A percentile compares a stretch with the other conserved stretches of the same genome.
Evolutionary conservation across 1,284 basidiomycete species (phyloP).

Genomic region (Ustilago shanxiensis): DNA sequence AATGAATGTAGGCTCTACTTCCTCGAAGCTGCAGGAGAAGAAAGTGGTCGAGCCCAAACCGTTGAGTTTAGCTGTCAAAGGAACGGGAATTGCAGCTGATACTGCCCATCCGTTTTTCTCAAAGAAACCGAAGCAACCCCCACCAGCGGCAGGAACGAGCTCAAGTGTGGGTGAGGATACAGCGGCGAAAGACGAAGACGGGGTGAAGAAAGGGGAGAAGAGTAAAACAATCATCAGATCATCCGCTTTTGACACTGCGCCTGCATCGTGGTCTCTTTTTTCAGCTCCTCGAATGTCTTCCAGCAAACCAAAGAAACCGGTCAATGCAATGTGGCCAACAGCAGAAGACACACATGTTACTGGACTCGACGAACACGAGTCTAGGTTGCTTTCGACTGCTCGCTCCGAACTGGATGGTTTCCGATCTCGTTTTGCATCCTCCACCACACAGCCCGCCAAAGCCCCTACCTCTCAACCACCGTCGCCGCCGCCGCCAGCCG

Average conservation of each 20-base stretch:
- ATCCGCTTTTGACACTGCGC: constrained; percentile 5
- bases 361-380: constrained; percentile 10
- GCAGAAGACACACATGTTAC: constrained; percentile 24
- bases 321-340: constrained; percentile 32
- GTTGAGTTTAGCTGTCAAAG: constrained; percentile 40
- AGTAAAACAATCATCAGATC: constrained; percentile 8
- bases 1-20: not conserved
- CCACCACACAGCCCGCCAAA: not conserved
- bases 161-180: too few relatives aligned
- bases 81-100: constrained; percentile 14
- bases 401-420: constrained; percentile 15
- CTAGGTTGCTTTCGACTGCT: not conserved
- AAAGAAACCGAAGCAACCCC: constrained; percentile 24
- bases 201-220: not conserved
- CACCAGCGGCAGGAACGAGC: not conserved
- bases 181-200: not conserved
- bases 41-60: constrained; percentile 23
- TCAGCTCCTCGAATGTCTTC: constrained; percentile 13
- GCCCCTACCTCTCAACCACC: not conserved
- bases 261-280: constrained; percentile 44
- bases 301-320: constrained; percentile 30
- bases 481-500: not conserved
- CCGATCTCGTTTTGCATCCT: constrained; percentile 17
- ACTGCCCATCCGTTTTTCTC: constrained; percentile 44
- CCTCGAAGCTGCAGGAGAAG: constrained; percentile 1